phyloP scores from a whole-genome alignment of 148 eudicot genomes.

The Amaranthus hypochondriacus region DNA sequence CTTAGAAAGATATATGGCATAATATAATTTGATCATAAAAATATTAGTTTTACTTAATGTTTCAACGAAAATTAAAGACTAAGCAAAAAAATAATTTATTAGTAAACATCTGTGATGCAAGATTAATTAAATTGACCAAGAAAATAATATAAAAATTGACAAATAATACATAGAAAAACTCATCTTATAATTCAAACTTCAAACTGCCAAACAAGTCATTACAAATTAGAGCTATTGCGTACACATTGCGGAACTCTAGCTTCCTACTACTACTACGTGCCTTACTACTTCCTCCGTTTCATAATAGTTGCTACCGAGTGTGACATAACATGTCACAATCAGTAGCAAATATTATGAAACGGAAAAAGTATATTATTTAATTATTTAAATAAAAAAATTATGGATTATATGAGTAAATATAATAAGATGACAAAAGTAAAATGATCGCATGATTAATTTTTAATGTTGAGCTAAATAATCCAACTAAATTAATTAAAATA shows the following conservation, averaged over 20 bases:
- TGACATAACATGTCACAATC: too few species aligned
- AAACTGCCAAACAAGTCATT: constrained; percentile 8
- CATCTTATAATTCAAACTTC: not conserved
- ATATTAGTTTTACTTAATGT: not conserved
- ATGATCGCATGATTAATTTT: too few species aligned
- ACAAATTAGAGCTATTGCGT: constrained; percentile 4
- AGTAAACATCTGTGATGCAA: constrained; percentile 16
- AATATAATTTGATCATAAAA: not conserved
- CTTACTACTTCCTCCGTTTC: too few species aligned
- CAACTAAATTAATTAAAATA: too few species aligned
- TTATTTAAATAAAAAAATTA: too few species aligned
- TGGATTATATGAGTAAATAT: too few species aligned
- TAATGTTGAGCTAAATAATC: too few species aligned
- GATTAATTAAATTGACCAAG: constrained; percentile 10
- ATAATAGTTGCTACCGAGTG: too few species aligned
- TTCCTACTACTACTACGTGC: not conserved
- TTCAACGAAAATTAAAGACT: constrained; percentile 1
- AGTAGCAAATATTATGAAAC: too few species aligned
- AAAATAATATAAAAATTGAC: not conserved
- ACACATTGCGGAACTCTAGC: not conserved
- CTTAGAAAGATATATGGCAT: not conserved
- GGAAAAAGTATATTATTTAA: too few species aligned
- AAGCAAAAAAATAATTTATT: not conserved
- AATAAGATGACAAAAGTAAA: too few species aligned
- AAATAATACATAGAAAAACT: not conserved